Conservation (phyloP, 805 yeast species). For the Suhomyces prunicola region DNA sequence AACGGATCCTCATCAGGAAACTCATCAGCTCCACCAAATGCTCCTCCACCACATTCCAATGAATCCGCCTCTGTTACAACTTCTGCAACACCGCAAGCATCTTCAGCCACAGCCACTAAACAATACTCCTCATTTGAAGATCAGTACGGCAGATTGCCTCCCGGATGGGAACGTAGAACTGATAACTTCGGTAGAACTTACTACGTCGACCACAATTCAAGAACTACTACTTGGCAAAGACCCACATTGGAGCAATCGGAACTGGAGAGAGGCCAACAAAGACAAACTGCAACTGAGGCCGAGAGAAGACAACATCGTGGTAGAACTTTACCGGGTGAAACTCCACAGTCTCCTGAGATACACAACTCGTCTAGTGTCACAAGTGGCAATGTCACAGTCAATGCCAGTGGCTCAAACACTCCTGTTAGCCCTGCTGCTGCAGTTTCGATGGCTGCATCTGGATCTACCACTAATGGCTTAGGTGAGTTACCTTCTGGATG, state of each 20-base stretch:
- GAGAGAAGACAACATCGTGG: constrained; percentile 90
- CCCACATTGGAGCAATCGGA: constrained; percentile 84
- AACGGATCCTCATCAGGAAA: constrained; percentile 7
- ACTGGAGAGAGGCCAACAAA: constrained; percentile 59
- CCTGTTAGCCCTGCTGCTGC: constrained; percentile 68
- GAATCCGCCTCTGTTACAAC: constrained; percentile 12
- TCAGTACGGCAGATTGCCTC: constrained; percentile 92
- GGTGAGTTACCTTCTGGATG: constrained; percentile 98
- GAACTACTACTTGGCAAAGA: constrained; percentile 99
- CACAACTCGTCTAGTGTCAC: constrained; percentile 33
- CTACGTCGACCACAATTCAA: constrained; percentile 95
- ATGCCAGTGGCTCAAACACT: constrained; percentile 41
- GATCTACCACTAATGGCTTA: constrained; percentile 91
- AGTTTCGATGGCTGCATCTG: constrained; percentile 65
- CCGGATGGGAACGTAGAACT: constrained; percentile 99
- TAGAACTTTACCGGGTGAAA: constrained; percentile 78
- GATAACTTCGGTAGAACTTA: constrained; percentile 97
- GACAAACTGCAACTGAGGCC: constrained; percentile 71
- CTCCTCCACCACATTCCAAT: constrained; percentile 7
- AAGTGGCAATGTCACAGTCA: constrained; percentile 48
- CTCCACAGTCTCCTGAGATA: constrained; percentile 31
- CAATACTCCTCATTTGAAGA: constrained; percentile 94
- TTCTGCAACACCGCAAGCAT: constrained; percentile 12
- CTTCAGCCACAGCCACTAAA: constrained; percentile 35
- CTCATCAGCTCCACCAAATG: constrained; percentile 10